Conservation (phyloP, 1,139 yeast species). For the Blastobotrys arbuscula region DNA sequence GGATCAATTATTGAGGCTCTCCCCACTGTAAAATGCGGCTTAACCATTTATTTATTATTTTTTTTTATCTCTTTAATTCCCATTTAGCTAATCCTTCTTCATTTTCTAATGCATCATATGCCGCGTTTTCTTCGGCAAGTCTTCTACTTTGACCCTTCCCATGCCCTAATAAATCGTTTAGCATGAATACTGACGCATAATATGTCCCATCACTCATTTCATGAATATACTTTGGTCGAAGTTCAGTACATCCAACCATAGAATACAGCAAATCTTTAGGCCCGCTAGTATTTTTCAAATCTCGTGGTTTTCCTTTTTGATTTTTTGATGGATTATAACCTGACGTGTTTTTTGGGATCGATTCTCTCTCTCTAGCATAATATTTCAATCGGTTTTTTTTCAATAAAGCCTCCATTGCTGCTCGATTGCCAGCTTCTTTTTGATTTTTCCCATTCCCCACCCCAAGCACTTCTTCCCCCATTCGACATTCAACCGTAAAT, state of each 20-base stretch:
- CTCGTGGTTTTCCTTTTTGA: neutral
- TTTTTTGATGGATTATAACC: neutral
- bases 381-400: constrained; percentile 58
- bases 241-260: constrained; percentile 67
- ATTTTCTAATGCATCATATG: constrained; percentile 20
- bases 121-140: constrained; percentile 23
- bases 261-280: constrained; percentile 68
- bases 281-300: constrained; percentile 1
- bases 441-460: constrained; percentile 53
- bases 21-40: neutral
- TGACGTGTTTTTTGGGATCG: neutral
- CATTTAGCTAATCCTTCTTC: constrained; percentile 9
- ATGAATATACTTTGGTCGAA: constrained; percentile 53
- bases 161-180: constrained; percentile 18
- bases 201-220: constrained; percentile 10
- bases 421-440: constrained; percentile 65
- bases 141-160: constrained; percentile 22
- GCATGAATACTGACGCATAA: constrained; percentile 16
- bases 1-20: too few relatives aligned
- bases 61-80: neutral
- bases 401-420: constrained; percentile 66
- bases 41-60: too few relatives aligned
- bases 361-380: constrained; percentile 37
- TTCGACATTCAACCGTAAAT: constrained; percentile 62
- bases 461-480: constrained; percentile 50